A percentile compares a stretch with the other conserved stretches of the same genome.
Evolutionary conservation across 169 alveolate genomes (phyloP).

Genomic region (Babesia bigemina): DNA sequence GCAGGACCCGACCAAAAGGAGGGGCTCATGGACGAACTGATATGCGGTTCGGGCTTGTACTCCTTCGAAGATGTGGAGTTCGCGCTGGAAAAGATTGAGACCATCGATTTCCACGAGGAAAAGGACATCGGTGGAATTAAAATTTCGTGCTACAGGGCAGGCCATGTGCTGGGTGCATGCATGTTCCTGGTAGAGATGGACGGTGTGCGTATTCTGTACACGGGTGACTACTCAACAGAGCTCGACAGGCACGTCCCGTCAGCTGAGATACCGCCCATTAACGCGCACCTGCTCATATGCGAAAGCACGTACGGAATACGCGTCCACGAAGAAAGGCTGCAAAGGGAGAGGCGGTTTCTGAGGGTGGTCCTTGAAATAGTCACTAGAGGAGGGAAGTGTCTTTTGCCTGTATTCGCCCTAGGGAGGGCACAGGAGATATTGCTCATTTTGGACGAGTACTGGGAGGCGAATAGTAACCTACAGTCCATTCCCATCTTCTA

Average conservation of each 20-base stretch:
- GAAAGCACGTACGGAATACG: constrained; percentile 98
- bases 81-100: constrained; percentile 87
- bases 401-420: constrained; percentile 95
- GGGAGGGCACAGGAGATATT: constrained; percentile 95
- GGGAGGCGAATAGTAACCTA: constrained; percentile 90
- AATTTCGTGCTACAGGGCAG: constrained; percentile 95
- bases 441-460: constrained; percentile 93
- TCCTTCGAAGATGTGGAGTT: constrained; percentile 90
- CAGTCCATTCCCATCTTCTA: constrained; percentile 93
- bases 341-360: constrained; percentile 92
- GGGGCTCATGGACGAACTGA: constrained; percentile 62
- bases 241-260: constrained; percentile 94
- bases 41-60: constrained; percentile 82
- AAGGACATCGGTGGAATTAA: constrained; percentile 89
- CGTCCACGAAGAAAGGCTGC: constrained; percentile 94
- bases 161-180: constrained; percentile 99
- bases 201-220: constrained; percentile 95
- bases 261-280: constrained; percentile 94
- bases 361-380: constrained; percentile 78
- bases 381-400: constrained; percentile 90
- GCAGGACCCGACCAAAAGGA: constrained; percentile 27
- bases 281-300: constrained; percentile 95
- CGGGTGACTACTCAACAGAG: constrained; percentile 98
- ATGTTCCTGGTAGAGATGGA: constrained; percentile 97
- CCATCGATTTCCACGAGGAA: constrained; percentile 93